Conservation (phyloP, 345 rosid species). For the Rhodomyrtus tomentosa region DNA sequence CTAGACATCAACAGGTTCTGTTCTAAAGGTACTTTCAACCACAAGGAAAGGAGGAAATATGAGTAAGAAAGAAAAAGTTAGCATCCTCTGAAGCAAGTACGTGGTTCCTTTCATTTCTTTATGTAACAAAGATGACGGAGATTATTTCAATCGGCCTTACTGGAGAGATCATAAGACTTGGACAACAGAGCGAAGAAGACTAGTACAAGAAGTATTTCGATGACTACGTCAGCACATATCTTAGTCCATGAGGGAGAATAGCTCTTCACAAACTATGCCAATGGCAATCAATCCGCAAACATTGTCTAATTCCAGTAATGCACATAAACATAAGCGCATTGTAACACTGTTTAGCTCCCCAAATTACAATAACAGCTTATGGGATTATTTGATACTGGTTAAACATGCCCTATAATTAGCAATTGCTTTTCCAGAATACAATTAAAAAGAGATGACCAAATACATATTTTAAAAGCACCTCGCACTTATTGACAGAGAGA, state of each 20-base stretch:
- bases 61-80: neutral
- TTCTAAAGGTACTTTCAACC: neutral
- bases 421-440: neutral
- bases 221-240: neutral
- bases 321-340: neutral
- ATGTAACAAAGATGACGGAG: neutral
- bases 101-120: neutral
- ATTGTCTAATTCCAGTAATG: neutral
- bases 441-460: neutral
- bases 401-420: neutral
- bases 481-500: neutral
- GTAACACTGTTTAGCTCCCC: neutral
- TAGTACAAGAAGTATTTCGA: neutral
- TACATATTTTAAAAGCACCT: neutral
- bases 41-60: neutral
- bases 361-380: neutral
- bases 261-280: neutral
- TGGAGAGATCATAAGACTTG: neutral
- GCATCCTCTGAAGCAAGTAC: neutral
- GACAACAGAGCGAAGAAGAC: neutral
- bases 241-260: neutral
- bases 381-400: neutral
- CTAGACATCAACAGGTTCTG: neutral
- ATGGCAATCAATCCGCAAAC: neutral
- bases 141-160: neutral